A percentile compares a stretch with the other conserved stretches of the same genome.
These are phyloP conservation scores for Boletus rubropictus DNA, from an alignment of 768 basidiomycete genomes.

Conservation along the genomic window DNA sequence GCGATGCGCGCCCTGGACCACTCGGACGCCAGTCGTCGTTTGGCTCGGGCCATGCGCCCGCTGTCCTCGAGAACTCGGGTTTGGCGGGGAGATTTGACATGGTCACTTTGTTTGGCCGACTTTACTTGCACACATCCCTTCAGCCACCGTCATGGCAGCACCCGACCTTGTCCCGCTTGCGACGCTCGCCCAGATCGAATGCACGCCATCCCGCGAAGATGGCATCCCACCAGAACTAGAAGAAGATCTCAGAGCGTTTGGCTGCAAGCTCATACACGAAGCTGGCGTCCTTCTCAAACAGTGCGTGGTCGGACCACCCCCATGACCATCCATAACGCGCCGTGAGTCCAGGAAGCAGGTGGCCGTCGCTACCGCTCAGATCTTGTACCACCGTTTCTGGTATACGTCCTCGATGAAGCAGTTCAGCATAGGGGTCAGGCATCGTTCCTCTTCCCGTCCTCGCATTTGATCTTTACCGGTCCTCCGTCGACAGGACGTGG, in stretches of 20 bases:
- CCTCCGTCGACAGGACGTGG: conserved; percentile 57
- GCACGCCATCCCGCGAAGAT: conserved; percentile 77
- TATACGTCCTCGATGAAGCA: conserved; percentile 92
- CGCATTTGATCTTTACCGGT: conserved; percentile 6
- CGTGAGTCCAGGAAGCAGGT: conserved; percentile 73
- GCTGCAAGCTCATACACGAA: conserved; percentile 92
- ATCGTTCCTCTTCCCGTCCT: conserved; percentile 10
- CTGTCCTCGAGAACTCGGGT: conserved; percentile 26
- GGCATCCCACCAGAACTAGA: conserved; percentile 78
- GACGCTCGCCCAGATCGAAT: conserved; percentile 68
- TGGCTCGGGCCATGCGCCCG: conserved; percentile 14
- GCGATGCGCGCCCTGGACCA: conserved; percentile 17
- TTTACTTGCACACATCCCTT: conserved; percentile 3
- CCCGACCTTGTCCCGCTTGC: conserved; percentile 74
- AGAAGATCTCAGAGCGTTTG: conserved; percentile 82
- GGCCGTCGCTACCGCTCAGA: conserved; percentile 93
- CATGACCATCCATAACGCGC: conserved; percentile 7
- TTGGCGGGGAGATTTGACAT: conserved; percentile 30
- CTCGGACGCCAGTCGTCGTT: conserved; percentile 21
- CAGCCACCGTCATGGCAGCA: conserved; percentile 31
- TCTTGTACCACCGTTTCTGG: conserved; percentile 96
- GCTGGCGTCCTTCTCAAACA: conserved; percentile 88
- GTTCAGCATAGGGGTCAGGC: conserved; percentile 83
- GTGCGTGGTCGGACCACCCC: conserved; percentile 41
- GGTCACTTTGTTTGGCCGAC: conserved; percentile 18